Conservation (phyloP, 2,329 filamentous ascomycete genomes). For the Helotiales sp. region DNA sequence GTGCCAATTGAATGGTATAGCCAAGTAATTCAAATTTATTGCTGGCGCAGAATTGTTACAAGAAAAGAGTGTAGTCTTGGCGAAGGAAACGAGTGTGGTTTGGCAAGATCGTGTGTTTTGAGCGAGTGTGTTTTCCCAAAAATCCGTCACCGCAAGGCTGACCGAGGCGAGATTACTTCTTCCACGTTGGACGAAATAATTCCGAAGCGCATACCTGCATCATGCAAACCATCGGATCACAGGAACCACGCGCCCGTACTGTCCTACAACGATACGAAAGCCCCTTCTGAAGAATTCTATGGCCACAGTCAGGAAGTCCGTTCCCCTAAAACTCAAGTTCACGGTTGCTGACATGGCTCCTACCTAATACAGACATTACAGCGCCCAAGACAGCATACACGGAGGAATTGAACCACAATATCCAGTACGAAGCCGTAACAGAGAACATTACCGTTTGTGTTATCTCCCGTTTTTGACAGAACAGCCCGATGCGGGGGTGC, state of each 20-base stretch:
- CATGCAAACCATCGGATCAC: neutral
- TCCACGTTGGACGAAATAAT: neutral
- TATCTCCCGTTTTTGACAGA: neutral
- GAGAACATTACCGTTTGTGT: neutral
- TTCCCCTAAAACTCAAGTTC: neutral
- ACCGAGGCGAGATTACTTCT: neutral
- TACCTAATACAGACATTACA: neutral
- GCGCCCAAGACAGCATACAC: neutral
- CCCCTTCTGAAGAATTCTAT: neutral
- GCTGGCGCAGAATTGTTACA: neutral
- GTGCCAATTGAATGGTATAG: neutral
- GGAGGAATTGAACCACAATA: neutral
- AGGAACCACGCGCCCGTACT: neutral
- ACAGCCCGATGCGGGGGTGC: neutral
- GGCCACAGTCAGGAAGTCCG: neutral
- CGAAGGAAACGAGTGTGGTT: no score
- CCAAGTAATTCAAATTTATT: neutral
- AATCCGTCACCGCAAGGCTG: neutral
- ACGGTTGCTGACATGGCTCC: neutral
- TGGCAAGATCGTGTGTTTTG: neutral
- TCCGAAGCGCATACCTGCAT: neutral
- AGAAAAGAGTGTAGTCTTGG: neutral
- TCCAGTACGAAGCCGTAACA: neutral
- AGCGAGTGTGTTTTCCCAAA: neutral
- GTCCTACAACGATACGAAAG: neutral